Base-by-base conservation (phyloP, 2,329 filamentous ascomycete species). In the Colletotrichum magnum region DNA sequence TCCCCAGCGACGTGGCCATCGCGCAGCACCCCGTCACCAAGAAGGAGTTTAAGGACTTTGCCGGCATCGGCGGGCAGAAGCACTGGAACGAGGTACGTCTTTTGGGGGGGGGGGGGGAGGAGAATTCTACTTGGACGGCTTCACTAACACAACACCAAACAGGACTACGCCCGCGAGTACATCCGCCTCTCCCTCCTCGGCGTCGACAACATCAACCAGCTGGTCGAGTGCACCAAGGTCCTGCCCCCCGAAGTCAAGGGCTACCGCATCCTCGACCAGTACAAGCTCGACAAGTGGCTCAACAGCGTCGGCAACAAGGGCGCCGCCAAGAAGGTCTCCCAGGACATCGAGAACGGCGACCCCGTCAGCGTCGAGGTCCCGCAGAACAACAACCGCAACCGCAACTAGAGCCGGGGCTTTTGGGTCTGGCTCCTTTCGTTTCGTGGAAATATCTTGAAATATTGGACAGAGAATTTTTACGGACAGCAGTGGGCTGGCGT, bases 141-240 rank as follows among this genome's bases (percentile, higher is more conserved):
- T 18, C 18, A 18, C 18, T 18, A 18, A 18, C 18, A 18, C 18
- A 18, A 18, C 18, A 18, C 15, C 5, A 2, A 10, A 47, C 13
- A 84, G 81, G 86, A 85, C 59, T 89, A 86, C 63, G 83, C 86
- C 5, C 80, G 81, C 45, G 86, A 85, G 16, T 89, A 89, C 73
- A 81, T 87, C 60, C 85, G 86, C 16, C 79, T 89, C n/a, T 86
- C 83, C 45, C 77, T 89, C 2, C 82, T 89, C n/a, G 87, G 87
- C 3, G 86, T 89, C 15, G 81, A 87, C 73, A 88, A 88, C 73
- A 85, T 89, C 76, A 88, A 89, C 75, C 75, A 79, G 41, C 77
- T 89, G 50, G 85, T 82, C 16, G 87, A 89, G 72, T 89, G 87
- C 81, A 87, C 85, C 10, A 83, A 84, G 72, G 85, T 86, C 1